Evolutionary conservation across 2,329 filamentous ascomycete genomes (phyloP).

Genomic region (Sarocladium brachiariae): DNA sequence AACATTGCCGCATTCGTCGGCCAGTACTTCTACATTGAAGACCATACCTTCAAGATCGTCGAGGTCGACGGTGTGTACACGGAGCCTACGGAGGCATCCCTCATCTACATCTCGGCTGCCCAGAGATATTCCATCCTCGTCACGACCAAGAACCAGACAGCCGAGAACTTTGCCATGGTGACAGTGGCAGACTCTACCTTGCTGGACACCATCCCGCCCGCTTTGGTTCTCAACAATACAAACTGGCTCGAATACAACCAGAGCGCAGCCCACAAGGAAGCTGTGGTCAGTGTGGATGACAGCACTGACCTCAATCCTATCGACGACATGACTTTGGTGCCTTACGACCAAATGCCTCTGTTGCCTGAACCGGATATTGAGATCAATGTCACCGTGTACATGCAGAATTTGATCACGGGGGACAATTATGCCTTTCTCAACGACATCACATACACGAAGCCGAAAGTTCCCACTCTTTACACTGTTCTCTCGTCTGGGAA

Average conservation of each 20-base stretch:
- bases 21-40: constrained; percentile 40
- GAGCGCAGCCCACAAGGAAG: constrained; percentile 17
- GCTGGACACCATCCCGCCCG: constrained; percentile 36
- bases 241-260: constrained; percentile 27
- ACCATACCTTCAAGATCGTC: constrained; percentile 25
- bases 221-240: constrained; percentile 40
- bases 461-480: constrained; percentile 63
- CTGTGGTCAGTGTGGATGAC: constrained; percentile 15
- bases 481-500: constrained; percentile 51
- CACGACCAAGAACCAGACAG: constrained; percentile 37
- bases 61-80: constrained; percentile 47
- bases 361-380: constrained; percentile 41
- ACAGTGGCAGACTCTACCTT: constrained; percentile 17
- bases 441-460: constrained; percentile 55
- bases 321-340: constrained; percentile 49
- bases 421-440: constrained; percentile 50
- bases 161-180: constrained; percentile 38
- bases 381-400: constrained; percentile 40
- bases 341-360: constrained; percentile 43
- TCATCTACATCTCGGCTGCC: constrained; percentile 39
- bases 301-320: constrained; percentile 46
- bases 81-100: constrained; percentile 34
- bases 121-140: constrained; percentile 44
- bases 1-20: constrained; percentile 46
- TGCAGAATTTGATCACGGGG: constrained; percentile 49